Base-by-base conservation (phyloP, 129 eudicot genomes). In the Artemisia annua region DNA sequence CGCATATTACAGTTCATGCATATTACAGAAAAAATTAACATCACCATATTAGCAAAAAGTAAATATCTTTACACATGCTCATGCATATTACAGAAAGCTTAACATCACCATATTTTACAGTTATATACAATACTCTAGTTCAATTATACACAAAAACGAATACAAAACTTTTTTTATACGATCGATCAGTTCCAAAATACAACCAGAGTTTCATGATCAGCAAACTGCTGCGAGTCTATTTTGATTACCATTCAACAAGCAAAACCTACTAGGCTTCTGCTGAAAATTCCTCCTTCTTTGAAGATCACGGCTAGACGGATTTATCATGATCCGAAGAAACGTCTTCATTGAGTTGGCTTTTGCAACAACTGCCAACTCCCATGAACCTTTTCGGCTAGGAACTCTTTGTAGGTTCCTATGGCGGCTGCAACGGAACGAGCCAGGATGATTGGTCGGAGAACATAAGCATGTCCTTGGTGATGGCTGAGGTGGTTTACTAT, bases 381-480 rank as follows among this genome's bases (percentile, higher is more conserved):
- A 49, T 8, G 81, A 55, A 15, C 82, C 82, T 30, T 26, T 32
- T 43, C 62, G 67, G 61, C 83, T 54, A 28, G 83, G 74, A 44
- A 43, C 74, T 50, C 22, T 76, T 67, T 28, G 63, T 51, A 70
- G 72, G 56, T 58, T 80, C 61, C 89, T 71, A 71, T 85, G 89
- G n/a, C 66, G 76, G 63, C 81, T 72, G 72, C 89, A 85, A 57
- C 89, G 70, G 72, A 85, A 85, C 3, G 89, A 85, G 66, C 86
- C 89, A 0, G 86, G 89, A 58, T 85, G 89, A 64, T 53, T 85
- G 49, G 89, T 81, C 12, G 89, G 89, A 16, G 89, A 85, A 67
- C 84, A 81, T 72, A 82, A 62, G 54, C 89, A 85, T 54, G 81
- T 66, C 22, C 61, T 72, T 8, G 59, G 1, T 69, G 63, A 58